Percentiles rank a stretch among this genome's conserved stretches.
Evolutionary conservation across 495 filamentous ascomycete species (phyloP).

Genomic region (Trichocladium uniseriatum): DNA sequence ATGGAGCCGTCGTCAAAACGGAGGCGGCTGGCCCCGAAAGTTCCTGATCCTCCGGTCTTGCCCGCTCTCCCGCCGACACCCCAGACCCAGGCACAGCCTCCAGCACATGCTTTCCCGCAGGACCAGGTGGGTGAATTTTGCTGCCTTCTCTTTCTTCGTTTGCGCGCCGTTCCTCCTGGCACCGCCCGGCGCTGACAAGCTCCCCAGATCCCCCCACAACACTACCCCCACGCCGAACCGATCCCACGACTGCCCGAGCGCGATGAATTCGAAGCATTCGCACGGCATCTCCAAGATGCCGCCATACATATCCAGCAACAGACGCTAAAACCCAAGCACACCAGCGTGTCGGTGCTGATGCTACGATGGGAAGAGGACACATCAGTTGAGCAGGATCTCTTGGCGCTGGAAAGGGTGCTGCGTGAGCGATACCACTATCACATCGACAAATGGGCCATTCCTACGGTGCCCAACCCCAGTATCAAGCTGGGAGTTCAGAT

Average conservation of each 20-base stretch:
- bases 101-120: conserved; percentile 17
- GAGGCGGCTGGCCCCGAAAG: conserved; percentile 31
- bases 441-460: conserved; percentile 45
- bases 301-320: conserved; percentile 46
- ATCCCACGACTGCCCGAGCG: conserved; percentile 28
- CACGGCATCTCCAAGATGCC: conserved; percentile 49
- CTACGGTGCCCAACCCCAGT: conserved; percentile 40
- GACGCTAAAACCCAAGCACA: conserved; percentile 42
- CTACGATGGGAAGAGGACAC: conserved; percentile 48
- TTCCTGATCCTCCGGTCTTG: conserved; percentile 19
- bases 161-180: not conserved
- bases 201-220: conserved; percentile 14
- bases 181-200: conserved; percentile 8
- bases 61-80: conserved; percentile 12
- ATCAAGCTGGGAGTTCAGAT: conserved; percentile 46
- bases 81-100: conserved; percentile 17
- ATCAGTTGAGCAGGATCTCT: conserved; percentile 39
- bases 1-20: conserved; percentile 33
- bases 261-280: conserved; percentile 49
- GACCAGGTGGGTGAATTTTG: conserved; percentile 20
- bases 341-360: conserved; percentile 43
- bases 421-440: conserved; percentile 45
- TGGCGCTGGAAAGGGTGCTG: conserved; percentile 41
- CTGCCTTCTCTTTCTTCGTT: not conserved
- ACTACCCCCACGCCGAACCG: conserved; percentile 17